Conservation (phyloP, 352 stramenopile species). For the Pythium insidiosum region DNA sequence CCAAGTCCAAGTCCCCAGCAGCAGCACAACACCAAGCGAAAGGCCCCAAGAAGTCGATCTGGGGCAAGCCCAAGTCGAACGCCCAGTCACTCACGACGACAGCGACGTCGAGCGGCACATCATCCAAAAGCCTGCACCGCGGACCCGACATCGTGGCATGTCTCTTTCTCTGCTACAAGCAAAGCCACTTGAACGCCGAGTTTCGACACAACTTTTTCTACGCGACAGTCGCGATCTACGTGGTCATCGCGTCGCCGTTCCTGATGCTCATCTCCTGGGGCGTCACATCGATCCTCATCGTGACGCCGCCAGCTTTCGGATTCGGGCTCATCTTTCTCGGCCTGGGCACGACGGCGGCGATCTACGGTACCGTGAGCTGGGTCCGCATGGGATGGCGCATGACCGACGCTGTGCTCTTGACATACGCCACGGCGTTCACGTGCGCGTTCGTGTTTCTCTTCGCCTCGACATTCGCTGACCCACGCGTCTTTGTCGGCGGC, state of each 20-base stretch:
- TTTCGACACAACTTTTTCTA: conserved; percentile 82
- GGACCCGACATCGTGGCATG: conserved; percentile 49
- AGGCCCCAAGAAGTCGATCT: background rate
- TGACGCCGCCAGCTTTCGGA: conserved; percentile 67
- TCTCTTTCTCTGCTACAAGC: conserved; percentile 77
- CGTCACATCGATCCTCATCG: conserved; percentile 53
- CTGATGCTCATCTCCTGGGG: conserved; percentile 65
- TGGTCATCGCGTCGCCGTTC: conserved; percentile 45
- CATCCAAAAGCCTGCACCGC: conserved; percentile 12
- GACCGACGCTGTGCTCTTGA: conserved; percentile 41
- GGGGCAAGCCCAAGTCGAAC: background rate
- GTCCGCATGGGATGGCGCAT: conserved; percentile 74
- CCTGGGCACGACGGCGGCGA: conserved; percentile 23
- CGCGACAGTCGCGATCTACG: conserved; percentile 41
- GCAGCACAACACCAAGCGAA: background rate
- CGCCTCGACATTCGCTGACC: conserved; percentile 69
- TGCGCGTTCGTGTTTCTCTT: conserved; percentile 78
- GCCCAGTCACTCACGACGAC: background rate
- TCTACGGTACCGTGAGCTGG: conserved; percentile 55
- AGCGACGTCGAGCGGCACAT: background rate
- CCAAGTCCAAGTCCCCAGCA: conserved; percentile 2
- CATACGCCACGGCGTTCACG: conserved; percentile 44
- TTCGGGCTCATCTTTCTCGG: conserved; percentile 76
- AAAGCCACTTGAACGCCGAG: conserved; percentile 42
- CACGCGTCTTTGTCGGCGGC: conserved; percentile 55